Conservation (phyloP, 371 early-diverging fungal species). For the Ordospora pajunii region DNA sequence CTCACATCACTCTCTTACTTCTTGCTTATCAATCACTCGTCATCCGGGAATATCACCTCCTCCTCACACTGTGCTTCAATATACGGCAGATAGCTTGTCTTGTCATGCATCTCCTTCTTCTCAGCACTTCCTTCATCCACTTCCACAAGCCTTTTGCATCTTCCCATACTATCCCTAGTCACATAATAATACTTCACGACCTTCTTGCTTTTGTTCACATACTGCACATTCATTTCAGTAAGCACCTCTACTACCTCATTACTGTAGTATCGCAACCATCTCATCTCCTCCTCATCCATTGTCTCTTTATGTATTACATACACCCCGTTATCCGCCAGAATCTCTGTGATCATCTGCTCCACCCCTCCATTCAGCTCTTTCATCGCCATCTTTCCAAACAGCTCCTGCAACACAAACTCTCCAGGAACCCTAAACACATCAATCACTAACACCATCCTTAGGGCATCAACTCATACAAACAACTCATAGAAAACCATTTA, state of each 20-base stretch:
- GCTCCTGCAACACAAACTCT: not conserved
- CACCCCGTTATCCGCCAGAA: not conserved
- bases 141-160: not conserved
- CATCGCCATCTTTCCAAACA: not conserved
- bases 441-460: conserved; percentile 12
- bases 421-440: conserved; percentile 24
- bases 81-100: conserved; percentile 29
- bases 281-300: conserved; percentile 66
- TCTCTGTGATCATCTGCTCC: not conserved
- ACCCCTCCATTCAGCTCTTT: not conserved
- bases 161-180: not conserved
- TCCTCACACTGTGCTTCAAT: conserved; percentile 43
- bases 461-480: not conserved
- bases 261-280: conserved; percentile 20
- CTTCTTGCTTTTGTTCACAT: conserved; percentile 27
- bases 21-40: conserved; percentile 24
- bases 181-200: conserved; percentile 15
- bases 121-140: not conserved
- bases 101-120: not conserved
- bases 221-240: not conserved
- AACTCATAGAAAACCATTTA: not conserved
- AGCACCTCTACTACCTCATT: conserved; percentile 34
- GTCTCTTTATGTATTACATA: conserved; percentile 9
- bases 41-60: conserved; percentile 45
- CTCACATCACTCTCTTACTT: not conserved